Evolutionary conservation across 2,329 filamentous ascomycete genomes (phyloP).

Genomic region (Colletotrichum lini): DNA sequence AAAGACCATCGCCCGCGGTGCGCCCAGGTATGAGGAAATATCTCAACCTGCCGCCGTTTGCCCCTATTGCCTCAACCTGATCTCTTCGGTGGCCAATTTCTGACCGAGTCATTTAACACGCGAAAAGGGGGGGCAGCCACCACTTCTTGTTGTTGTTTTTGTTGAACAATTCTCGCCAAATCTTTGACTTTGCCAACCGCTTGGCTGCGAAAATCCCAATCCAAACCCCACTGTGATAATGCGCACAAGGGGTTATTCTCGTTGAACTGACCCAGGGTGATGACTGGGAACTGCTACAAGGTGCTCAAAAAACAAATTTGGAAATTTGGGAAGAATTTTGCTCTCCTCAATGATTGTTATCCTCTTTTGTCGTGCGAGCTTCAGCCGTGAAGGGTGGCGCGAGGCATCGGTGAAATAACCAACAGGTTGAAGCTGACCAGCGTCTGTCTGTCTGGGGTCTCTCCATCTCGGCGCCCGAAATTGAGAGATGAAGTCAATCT

Average conservation of each 20-base stretch:
- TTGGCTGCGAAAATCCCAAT: background rate
- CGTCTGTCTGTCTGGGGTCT: background rate
- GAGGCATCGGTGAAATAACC: too few species aligned
- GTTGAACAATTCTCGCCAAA: slow-evolving; percentile 12
- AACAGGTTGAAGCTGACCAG: too few species aligned
- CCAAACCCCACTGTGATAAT: background rate
- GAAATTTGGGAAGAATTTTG: background rate
- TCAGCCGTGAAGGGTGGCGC: too few species aligned
- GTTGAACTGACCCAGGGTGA: too few species aligned
- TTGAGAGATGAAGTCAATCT: background rate
- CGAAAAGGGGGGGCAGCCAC: too few species aligned
- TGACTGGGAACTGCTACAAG: too few species aligned
- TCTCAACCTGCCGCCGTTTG: background rate
- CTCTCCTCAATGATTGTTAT: too few species aligned
- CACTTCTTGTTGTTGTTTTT: background rate
- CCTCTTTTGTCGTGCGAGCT: too few species aligned
- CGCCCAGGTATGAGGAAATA: background rate
- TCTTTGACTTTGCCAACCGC: background rate
- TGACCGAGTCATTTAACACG: background rate
- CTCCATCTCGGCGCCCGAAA: background rate
- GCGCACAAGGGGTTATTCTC: background rate
- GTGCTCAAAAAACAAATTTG: too few species aligned
- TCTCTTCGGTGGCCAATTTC: background rate
- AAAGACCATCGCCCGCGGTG: background rate
- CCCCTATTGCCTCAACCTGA: background rate